Evolutionary conservation across 202 grass and related monocot species (phyloP), one percentile per base, ranked within the genome.

Genomic region (Zoysia matrella): DNA sequence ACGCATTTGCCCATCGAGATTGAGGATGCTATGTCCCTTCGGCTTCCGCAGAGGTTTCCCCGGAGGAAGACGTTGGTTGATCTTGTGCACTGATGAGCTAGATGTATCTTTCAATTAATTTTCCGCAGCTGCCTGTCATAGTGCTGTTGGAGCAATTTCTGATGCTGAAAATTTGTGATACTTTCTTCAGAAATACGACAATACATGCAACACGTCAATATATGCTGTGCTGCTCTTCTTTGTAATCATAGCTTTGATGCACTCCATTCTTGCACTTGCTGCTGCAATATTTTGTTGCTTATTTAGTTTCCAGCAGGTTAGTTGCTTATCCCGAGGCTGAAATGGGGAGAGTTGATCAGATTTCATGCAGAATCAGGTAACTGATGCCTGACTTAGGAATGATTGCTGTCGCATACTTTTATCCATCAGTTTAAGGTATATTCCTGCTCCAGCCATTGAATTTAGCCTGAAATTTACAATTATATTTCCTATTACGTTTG

Each of bases 31-130:
- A 94, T 94, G 96, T 90, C 39, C 7, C 89, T 99, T 44, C 80
- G 96, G 18, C 96, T 96, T 5, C 96, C 96, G 0, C 83, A 88
- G 69, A 92, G 96, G 79, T 99, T 99, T 39, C 96, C 96, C 11
- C 67, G 93, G 73, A 91, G 91, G 83, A 94, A 89, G 62, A 92
- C 96, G 3, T 67, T 96, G 52, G 80, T 96, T 72, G 96, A 96
- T 96, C 85, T 99, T 75, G 78, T 99, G 56, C 89, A 71, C 75
- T 99, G 83, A 99, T 87, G 60, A n/a, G 80, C 43, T 76, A 57
- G 14, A 40, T 76, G 69, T 85, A 85, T 85, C 36, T 79, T 14
- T 93, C 67, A 78, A 39, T 61, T 85, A 48, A 68, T 51, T 39
- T 15, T 67, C 73, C 40, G 22, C 60, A 65, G 66, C n/a, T 52